phyloP scores from a whole-genome alignment of 164 flowering plant genomes.

The Euptelea pleiosperma region DNA sequence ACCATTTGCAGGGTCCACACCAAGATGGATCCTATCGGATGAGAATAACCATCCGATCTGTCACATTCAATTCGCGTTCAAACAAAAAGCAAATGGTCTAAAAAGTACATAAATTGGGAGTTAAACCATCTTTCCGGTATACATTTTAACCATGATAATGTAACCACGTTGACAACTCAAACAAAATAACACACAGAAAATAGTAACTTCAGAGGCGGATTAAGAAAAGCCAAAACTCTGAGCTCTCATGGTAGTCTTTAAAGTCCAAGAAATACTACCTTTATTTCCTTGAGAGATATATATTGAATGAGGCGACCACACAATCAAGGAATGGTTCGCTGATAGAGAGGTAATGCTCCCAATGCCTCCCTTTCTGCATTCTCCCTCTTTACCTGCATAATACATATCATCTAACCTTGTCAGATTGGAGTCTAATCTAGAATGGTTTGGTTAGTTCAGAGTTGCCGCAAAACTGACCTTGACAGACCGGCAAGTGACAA shows the following conservation, averaged over 20 bases:
- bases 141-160: slow-evolving; percentile 3
- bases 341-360: slow-evolving; percentile 88
- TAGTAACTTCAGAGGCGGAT: neutral
- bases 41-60: too few species aligned
- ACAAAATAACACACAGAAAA: neutral
- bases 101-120: neutral
- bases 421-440: neutral
- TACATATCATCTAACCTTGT: too few species aligned
- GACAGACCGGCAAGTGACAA: neutral
- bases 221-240: neutral
- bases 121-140: neutral
- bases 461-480: neutral
- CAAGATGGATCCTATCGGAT: too few species aligned
- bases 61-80: neutral
- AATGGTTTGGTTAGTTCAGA: neutral
- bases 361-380: slow-evolving; percentile 80
- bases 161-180: neutral
- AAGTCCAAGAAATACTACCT: slow-evolving; percentile 1
- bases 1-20: too few species aligned
- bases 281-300: neutral
- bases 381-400: slow-evolving; percentile 76
- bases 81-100: neutral
- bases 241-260: neutral
- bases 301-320: too few species aligned
- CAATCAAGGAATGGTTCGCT: slow-evolving; percentile 65